phyloP scores from a whole-genome alignment of 352 stramenopile genomes.

The Phytopythium vexans region DNA sequence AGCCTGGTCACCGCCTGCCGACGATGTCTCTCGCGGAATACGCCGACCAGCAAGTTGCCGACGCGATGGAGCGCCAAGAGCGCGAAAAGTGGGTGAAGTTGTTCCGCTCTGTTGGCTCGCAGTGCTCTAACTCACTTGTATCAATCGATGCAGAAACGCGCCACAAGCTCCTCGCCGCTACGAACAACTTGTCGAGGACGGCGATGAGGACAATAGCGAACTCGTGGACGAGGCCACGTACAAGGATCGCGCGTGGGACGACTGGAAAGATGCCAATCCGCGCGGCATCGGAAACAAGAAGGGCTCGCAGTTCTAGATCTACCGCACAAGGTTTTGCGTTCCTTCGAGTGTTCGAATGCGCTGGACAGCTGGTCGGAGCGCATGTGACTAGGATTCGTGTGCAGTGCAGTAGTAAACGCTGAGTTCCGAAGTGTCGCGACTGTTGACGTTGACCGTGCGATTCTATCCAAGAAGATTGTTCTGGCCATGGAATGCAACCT shows the following conservation, averaged over 20 bases:
- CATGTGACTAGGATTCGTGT: no score
- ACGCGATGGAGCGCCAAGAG: slow-evolving; percentile 87
- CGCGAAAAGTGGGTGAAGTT: slow-evolving; percentile 34
- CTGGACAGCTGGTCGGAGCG: no score
- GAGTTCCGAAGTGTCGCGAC: no score
- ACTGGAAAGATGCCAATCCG: slow-evolving; percentile 96
- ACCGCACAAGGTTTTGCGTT: not conserved
- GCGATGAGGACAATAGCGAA: slow-evolving; percentile 92
- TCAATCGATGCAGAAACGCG: slow-evolving; percentile 32
- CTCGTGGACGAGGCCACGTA: slow-evolving; percentile 92
- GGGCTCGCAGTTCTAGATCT: slow-evolving; percentile 89
- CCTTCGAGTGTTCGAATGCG: not conserved
- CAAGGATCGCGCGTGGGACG: slow-evolving; percentile 95
- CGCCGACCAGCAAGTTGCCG: slow-evolving; percentile 81
- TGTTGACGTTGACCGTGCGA: no score
- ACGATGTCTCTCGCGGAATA: slow-evolving; percentile 96
- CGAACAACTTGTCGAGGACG: slow-evolving; percentile 92
- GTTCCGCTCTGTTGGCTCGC: slow-evolving; percentile 1
- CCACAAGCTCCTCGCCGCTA: slow-evolving; percentile 77
- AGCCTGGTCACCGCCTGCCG: slow-evolving; percentile 93
- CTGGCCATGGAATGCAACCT: not conserved
- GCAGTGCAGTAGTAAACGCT: no score
- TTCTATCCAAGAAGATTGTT: not conserved
- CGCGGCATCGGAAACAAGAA: slow-evolving; percentile 97
- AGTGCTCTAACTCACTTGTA: slow-evolving; percentile 6